Conservation (phyloP, 1,139 yeast species). For the Yamadazyma sp. region DNA sequence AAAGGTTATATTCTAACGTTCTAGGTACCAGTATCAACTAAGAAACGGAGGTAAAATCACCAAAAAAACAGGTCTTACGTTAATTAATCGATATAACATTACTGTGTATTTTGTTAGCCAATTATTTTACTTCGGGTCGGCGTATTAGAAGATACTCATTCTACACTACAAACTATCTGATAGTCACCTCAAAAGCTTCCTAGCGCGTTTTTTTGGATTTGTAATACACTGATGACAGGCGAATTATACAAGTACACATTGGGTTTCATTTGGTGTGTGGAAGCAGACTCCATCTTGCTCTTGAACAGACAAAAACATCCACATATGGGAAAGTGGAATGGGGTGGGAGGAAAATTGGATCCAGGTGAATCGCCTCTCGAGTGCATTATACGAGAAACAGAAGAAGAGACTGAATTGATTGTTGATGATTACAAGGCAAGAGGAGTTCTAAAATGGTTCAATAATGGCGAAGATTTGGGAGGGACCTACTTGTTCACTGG, state of each 20-base stretch:
- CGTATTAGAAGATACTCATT: no score
- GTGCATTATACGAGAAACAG: conserved; percentile 44
- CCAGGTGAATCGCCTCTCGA: conserved; percentile 34
- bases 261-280: conserved; percentile 38
- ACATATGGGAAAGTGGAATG: conserved; percentile 57
- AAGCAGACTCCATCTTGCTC: conserved; percentile 33
- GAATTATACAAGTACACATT: conserved; percentile 30
- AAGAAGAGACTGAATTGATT: conserved; percentile 46
- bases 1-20: background rate
- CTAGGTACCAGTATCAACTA: no score
- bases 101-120: no score
- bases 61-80: background rate
- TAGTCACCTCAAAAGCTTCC: no score
- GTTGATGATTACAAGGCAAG: conserved; percentile 28
- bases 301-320: conserved; percentile 47
- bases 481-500: conserved; percentile 48
- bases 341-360: conserved; percentile 50
- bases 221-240: conserved; percentile 10
- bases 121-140: no score
- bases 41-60: background rate
- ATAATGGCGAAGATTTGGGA: conserved; percentile 28
- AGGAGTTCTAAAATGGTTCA: conserved; percentile 42
- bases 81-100: no score
- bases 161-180: no score
- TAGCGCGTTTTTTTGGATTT: background rate